Evolutionary conservation across 2,329 filamentous ascomycete species (phyloP).

Genomic region (Arthrobotrys megalospora): DNA sequence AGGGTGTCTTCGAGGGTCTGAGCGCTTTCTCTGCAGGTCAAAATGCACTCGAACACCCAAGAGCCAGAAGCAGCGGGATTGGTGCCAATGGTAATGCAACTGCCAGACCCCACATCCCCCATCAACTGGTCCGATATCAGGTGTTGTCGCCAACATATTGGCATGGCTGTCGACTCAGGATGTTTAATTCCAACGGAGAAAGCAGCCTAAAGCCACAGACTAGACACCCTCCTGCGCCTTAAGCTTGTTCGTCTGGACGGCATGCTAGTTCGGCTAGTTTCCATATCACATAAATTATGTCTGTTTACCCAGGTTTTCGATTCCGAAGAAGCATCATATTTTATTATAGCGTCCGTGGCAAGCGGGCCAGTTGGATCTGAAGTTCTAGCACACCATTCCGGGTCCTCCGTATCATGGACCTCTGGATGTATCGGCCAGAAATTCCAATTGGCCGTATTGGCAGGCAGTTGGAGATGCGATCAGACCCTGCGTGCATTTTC

Average conservation of each 20-base stretch:
- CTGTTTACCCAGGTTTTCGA: slow-evolving; percentile 26
- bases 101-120: slow-evolving; percentile 56
- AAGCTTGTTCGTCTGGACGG: slow-evolving; percentile 26
- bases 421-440: slow-evolving; percentile 51
- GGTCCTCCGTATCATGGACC: slow-evolving; percentile 13
- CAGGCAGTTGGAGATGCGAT: slow-evolving; percentile 36
- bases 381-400: slow-evolving; percentile 43
- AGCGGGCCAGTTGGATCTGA: slow-evolving; percentile 23
- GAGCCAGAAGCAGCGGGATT: slow-evolving; percentile 30
- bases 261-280: slow-evolving; percentile 44
- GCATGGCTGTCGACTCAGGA: slow-evolving; percentile 13
- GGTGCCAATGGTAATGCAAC: slow-evolving; percentile 41
- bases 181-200: slow-evolving; percentile 31
- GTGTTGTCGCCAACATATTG: slow-evolving; percentile 41
- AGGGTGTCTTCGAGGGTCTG: slow-evolving; percentile 50
- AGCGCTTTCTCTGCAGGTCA: slow-evolving; percentile 53
- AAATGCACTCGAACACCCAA: slow-evolving; percentile 50
- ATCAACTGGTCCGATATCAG: slow-evolving; percentile 58
- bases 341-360: slow-evolving; percentile 39
- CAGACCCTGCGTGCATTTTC: slow-evolving; percentile 56
- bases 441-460: slow-evolving; percentile 37
- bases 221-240: slow-evolving; percentile 19
- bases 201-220: slow-evolving; percentile 46
- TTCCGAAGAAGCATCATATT: slow-evolving; percentile 15
- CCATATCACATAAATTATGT: slow-evolving; percentile 29